Evolutionary conservation across 148 eudicot species (phyloP).

Genomic region (Heliosperma pusillum): DNA sequence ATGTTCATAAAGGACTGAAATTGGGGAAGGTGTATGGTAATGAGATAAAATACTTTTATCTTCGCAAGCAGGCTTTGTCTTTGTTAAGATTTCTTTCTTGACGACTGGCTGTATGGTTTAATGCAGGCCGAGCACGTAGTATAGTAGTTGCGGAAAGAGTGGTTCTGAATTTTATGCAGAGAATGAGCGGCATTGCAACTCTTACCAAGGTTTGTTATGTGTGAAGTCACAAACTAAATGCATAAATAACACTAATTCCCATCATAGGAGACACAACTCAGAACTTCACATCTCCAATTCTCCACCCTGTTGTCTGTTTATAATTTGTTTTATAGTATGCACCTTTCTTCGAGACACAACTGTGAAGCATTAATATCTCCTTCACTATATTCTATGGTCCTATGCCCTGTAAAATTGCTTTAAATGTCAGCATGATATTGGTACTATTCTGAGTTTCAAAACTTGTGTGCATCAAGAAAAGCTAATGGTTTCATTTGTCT

Average conservation of each 20-base stretch:
- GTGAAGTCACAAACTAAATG: not conserved
- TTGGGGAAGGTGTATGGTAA: slow-evolving; percentile 94
- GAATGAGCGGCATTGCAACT: slow-evolving; percentile 99
- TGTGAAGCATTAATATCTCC: not conserved
- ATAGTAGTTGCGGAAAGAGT: slow-evolving; percentile 91
- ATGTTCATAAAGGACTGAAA: slow-evolving; percentile 63
- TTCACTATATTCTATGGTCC: not conserved
- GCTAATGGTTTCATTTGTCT: slow-evolving; percentile 11
- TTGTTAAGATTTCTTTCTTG: not conserved
- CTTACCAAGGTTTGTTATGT: slow-evolving; percentile 66
- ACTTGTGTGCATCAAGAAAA: not conserved
- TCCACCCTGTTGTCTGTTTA: not conserved
- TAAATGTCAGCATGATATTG: not conserved
- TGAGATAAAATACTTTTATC: not conserved
- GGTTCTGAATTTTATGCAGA: slow-evolving; percentile 93
- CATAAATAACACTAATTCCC: not conserved
- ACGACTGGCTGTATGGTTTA: not conserved
- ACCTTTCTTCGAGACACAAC: not conserved
- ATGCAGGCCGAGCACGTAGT: slow-evolving; percentile 79
- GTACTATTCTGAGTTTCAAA: not conserved
- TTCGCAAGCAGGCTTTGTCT: not conserved
- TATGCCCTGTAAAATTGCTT: not conserved
- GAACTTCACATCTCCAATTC: not conserved
- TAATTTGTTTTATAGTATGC: not conserved
- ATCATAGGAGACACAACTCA: not conserved